Base-by-base conservation (phyloP, 2,329 filamentous ascomycete species). In the Fusarium pininemorale region DNA sequence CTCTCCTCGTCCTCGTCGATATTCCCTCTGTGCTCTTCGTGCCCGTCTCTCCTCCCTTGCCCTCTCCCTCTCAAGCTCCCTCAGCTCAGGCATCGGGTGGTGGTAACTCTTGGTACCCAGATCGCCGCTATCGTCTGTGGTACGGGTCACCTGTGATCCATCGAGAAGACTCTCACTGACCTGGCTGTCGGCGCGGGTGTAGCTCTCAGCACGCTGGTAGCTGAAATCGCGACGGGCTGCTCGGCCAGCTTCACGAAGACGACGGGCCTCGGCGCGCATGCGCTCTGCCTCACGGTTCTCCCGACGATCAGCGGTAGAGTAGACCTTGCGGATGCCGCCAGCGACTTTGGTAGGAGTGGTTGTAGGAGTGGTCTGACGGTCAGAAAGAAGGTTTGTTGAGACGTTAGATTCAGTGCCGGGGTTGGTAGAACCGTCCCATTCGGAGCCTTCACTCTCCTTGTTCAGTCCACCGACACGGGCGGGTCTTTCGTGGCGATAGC, bases 391-490 rank as follows among this genome's bases (percentile, higher is more conserved):
- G 73, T 93, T 88, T 70, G 90, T 86, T 75, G 87, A 88, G 42
- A 90, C 90, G n/a, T 86, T 88, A 39, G 90, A 91, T 79, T 88
- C 89, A 74, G 92, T 90, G 47, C 75, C 75, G 55, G 92, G 92
- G 82, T 89, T 90, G 24, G 88, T 90, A 18, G 87, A 89, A 50
- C 93, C 94, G 80, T 97, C 93, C 88, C 94, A 97, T 74, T 90
- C 86, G 68, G 91, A 93, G 69, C 92, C 93, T 76, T 98, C 96
- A 48, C 91, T 88, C 75, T 93, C 87, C 77, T 92, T 91, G 84
- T 98, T 98, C 81, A 98, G 85, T 26, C 96, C 96, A 41, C 96
- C 96, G 5, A 98, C 95, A 58, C 93, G 89, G 2, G 96, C 96
- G 5, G 94, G 86, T 81, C 92, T 94, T 84, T 98, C 96, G 79